A percentile compares a stretch with the other conserved stretches of the same genome.
These are phyloP conservation scores for Setaria viridis DNA, from an alignment of 202 grass and related monocot genomes.

Conservation along the genomic window DNA sequence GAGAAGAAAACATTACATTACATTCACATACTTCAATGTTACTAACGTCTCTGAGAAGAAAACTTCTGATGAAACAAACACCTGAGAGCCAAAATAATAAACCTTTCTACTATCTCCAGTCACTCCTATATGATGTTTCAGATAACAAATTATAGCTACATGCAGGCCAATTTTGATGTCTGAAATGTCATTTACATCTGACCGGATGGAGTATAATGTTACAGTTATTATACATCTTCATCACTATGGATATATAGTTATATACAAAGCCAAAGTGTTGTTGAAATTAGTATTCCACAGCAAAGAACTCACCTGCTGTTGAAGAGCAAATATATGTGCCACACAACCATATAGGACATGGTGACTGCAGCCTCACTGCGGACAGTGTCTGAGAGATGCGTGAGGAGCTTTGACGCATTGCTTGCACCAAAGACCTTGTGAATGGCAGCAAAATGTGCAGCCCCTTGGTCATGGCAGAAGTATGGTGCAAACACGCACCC, in stretches of 20 bases:
- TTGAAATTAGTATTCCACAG: neutral
- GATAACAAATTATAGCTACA: too few relatives aligned
- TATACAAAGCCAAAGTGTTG: neutral
- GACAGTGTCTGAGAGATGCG: conserved; percentile 46
- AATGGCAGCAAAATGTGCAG: conserved; percentile 54
- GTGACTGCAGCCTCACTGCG: conserved; percentile 54
- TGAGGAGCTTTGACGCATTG: conserved; percentile 61
- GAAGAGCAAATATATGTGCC: conserved; percentile 62
- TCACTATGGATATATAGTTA: neutral
- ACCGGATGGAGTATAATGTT: neutral
- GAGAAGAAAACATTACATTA: neutral
- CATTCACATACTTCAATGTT: neutral
- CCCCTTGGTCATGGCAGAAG: conserved; percentile 60
- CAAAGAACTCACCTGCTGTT: conserved; percentile 47
- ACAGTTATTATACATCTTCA: neutral
- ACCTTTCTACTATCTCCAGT: neutral
- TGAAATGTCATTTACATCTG: too few relatives aligned
- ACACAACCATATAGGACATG: conserved; percentile 66
- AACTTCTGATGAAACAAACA: neutral
- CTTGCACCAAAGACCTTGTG: conserved; percentile 68
- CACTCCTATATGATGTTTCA: too few relatives aligned
- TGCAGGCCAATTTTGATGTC: too few relatives aligned
- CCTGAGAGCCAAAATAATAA: neutral
- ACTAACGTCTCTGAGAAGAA: neutral
- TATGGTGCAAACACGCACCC: conserved; percentile 62